Conservation (phyloP, 2,329 filamentous ascomycete genomes). For the Ascochyta rabiei region DNA sequence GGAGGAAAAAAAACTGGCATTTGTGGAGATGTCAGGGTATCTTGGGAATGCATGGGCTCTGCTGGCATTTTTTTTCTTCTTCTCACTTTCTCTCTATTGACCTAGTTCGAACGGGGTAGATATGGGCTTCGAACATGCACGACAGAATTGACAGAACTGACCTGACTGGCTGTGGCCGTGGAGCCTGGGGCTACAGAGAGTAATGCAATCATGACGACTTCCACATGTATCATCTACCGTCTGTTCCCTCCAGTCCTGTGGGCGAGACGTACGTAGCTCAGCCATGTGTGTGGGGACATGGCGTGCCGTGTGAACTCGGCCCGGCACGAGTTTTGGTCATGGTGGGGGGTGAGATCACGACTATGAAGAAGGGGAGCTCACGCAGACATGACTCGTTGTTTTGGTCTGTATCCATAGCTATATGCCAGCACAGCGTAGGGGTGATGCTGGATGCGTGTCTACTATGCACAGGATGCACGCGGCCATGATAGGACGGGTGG, state of each 20-base stretch:
- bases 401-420: not conserved
- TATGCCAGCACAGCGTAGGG: not conserved
- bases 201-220: slow-evolving; percentile 15
- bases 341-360: not conserved
- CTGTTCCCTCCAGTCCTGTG: not conserved
- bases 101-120: not conserved
- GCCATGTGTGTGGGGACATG: too few relatives aligned
- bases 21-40: not conserved
- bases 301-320: too few relatives aligned
- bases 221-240: too few relatives aligned
- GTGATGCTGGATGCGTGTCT: not conserved
- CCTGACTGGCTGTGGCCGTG: not conserved
- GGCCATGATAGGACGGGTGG: not conserved
- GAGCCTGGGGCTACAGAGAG: slow-evolving; percentile 7
- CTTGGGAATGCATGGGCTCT: not conserved
- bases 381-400: slow-evolving; percentile 2
- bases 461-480: not conserved
- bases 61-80: not conserved
- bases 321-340: not conserved
- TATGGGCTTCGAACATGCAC: not conserved
- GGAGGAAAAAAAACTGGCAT: too few relatives aligned
- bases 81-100: too few relatives aligned
- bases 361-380: not conserved
- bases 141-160: not conserved
- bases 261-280: not conserved